Evolutionary conservation across 2,329 filamentous ascomycete genomes (phyloP), one percentile per base, ranked within the genome.

Genomic region (Cladosporium sp.): DNA sequence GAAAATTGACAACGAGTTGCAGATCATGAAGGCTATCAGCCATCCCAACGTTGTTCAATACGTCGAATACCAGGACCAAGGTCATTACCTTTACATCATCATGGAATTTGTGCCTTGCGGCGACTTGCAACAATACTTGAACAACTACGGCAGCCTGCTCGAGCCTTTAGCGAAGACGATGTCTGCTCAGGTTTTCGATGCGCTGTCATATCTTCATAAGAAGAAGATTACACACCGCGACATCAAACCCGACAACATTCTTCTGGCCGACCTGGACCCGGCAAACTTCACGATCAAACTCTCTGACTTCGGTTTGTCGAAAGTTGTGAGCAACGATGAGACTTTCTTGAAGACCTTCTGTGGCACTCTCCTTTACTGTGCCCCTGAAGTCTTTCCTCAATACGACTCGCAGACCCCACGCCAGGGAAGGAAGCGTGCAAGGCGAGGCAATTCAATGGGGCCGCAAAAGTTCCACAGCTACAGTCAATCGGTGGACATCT

Each of bases 311-410:
- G 95, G 95, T 3, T 81, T 99, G 4, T 98, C 95, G 2, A 99
- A 99, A 77, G 93, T 96, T 77, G 89, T 97, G 55, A 73, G 75
- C 59, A 92, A 92, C 70, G 90, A 92, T 69, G 90, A 96, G 73
- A 97, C 94, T 0, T 97, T 97, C 74, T 82, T 98, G 44, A 92
- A 93, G 76, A 99, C 95, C 0, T 99, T 99, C 74, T 99, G 95
- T 75, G 95, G 96, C 36, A 99, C 95, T 0, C 82, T 99, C 32
- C 82, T 99, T 3, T 99, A 98, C 79, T 98, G 95, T 77, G 95
- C 95, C 0, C 95, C 95, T 0, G 95, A 99, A 75, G 94, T 99
- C 2, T 99, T 98, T 74, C 92, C 91, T 59, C 90, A 96, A 72
- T 89, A 91, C 71, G 82, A 87, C 59, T 88, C 86, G n/a, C 85